phyloP scores from a whole-genome alignment of 805 yeast species.

The Wickerhamomyces silvicola region DNA sequence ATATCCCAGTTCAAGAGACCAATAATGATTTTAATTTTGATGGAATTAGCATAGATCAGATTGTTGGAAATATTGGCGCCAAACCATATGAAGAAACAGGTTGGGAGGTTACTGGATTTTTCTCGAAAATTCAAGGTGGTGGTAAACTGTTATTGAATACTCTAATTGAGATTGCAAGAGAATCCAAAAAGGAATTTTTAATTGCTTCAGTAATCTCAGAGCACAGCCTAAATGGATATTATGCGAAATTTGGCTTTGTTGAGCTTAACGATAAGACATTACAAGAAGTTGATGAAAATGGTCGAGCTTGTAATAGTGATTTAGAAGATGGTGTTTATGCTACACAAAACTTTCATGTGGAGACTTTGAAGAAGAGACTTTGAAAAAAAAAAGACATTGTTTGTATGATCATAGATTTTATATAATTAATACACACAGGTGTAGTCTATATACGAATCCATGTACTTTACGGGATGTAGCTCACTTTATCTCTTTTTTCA shows the following conservation, averaged over 20 bases:
- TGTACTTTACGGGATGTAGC: no score
- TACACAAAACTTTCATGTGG: constrained; percentile 14
- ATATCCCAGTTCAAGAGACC: not conserved
- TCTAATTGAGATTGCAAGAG: constrained; percentile 2
- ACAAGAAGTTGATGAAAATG: constrained; percentile 13
- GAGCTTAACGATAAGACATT: constrained; percentile 8
- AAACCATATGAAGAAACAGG: constrained; percentile 3
- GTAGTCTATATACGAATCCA: no score
- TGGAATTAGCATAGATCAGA: constrained; percentile 1
- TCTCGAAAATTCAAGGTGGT: constrained; percentile 13
- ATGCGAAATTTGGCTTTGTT: constrained; percentile 13
- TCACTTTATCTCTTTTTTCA: no score
- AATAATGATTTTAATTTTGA: constrained; percentile 4
- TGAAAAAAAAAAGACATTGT: no score
- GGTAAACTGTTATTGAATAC: constrained; percentile 13
- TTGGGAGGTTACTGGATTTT: constrained; percentile 16
- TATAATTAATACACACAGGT: no score
- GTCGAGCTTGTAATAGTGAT: constrained; percentile 10
- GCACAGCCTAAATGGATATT: constrained; percentile 12
- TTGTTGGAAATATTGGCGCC: constrained; percentile 14
- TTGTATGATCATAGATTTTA: no score
- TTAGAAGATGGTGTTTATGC: constrained; percentile 19
- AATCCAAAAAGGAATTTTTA: constrained; percentile 1
- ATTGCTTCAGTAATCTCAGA: constrained; percentile 15
- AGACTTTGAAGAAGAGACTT: constrained; percentile 8